A percentile compares a stretch with the other conserved stretches of the same genome.
Conservation (phyloP, 106 monocot species). For the Alisma plantagoaquatica region DNA sequence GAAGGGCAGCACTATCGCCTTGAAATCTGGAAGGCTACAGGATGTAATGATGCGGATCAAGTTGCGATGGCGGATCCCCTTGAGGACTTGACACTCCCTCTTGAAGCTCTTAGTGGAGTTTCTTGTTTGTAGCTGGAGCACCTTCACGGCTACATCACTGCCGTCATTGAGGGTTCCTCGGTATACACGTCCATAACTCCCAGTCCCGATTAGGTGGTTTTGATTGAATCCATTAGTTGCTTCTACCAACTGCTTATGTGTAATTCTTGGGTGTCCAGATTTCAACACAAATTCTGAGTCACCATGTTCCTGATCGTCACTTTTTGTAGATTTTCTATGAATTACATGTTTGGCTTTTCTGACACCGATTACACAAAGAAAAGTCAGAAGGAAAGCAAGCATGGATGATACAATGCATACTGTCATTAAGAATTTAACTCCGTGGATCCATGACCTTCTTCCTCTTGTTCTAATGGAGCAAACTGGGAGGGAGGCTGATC, state of each 20-base stretch:
- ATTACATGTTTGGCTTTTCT: background rate
- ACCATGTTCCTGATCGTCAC: too few species aligned
- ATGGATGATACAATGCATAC: too few species aligned
- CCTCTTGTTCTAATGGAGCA: background rate
- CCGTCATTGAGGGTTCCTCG: slow-evolving; percentile 34
- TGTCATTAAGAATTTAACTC: too few species aligned
- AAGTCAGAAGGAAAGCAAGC: too few species aligned
- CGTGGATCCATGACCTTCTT: too few species aligned
- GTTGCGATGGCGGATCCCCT: slow-evolving; percentile 52
- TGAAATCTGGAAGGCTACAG: slow-evolving; percentile 52
- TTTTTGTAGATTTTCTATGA: too few species aligned
- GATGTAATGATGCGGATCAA: slow-evolving; percentile 59
- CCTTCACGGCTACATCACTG: slow-evolving; percentile 42
- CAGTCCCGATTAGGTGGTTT: slow-evolving; percentile 30
- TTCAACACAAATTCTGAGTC: slow-evolving; percentile 16
- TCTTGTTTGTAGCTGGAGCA: slow-evolving; percentile 38
- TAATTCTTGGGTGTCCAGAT: slow-evolving; percentile 41
- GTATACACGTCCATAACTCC: slow-evolving; percentile 45
- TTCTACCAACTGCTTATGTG: slow-evolving; percentile 36
- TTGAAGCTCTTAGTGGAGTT: slow-evolving; percentile 50
- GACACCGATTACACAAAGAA: background rate
- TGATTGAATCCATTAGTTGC: slow-evolving; percentile 37
- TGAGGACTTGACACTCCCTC: slow-evolving; percentile 54
- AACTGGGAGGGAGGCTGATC: slow-evolving; percentile 11
- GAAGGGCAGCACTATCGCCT: slow-evolving; percentile 53